Conservation (phyloP, 495 filamentous ascomycete genomes). For the Chaetomium cochliodes region DNA sequence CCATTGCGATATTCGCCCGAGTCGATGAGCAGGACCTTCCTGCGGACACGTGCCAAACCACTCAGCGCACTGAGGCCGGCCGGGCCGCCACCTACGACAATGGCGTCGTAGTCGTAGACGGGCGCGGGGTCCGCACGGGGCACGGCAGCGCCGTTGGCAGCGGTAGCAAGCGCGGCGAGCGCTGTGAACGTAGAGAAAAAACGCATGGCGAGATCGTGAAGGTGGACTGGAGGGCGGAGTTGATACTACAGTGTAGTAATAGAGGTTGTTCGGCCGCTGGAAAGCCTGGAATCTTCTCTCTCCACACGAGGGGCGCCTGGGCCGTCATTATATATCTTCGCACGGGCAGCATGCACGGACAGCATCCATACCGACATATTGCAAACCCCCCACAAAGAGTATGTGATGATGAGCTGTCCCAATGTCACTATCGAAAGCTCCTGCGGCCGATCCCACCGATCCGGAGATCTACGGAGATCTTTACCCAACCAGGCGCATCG, state of each 20-base stretch:
- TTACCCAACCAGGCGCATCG: background rate
- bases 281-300: background rate
- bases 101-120: slow-evolving; percentile 34
- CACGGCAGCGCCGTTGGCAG: slow-evolving; percentile 10
- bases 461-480: background rate
- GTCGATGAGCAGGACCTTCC: slow-evolving; percentile 55
- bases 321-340: background rate
- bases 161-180: slow-evolving; percentile 8
- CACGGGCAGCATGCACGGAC: too few species aligned
- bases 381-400: background rate
- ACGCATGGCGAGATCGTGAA: background rate
- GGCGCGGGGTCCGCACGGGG: background rate
- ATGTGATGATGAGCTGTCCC: background rate
- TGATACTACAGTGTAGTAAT: background rate
- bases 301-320: too few species aligned
- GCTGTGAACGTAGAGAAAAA: background rate
- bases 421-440: background rate
- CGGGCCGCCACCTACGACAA: slow-evolving; percentile 39
- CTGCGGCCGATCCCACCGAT: background rate
- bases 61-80: slow-evolving; percentile 50
- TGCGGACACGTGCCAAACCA: slow-evolving; percentile 54
- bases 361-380: background rate
- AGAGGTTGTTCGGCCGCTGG: background rate
- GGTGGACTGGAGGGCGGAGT: background rate
- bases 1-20: slow-evolving; percentile 56